Evolutionary conservation across 768 basidiomycete genomes (phyloP), one percentile per base, ranked within the genome.

Genomic region (Mrakia hoshinonis): DNA sequence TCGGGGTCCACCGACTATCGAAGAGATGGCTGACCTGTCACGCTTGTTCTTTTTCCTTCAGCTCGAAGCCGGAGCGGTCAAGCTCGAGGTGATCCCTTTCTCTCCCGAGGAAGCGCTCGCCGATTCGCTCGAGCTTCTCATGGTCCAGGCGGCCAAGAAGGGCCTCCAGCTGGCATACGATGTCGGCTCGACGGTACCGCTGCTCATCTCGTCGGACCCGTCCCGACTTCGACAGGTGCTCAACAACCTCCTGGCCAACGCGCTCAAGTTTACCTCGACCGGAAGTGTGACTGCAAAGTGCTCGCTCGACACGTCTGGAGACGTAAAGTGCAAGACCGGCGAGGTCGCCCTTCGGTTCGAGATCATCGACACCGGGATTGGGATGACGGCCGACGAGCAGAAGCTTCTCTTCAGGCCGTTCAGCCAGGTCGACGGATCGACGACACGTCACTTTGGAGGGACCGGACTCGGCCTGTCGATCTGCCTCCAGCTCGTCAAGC

Each of bases 241-340:
- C 29, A 89, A 89, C 87, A 90, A 90, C 76, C 78, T 89, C 62
- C 86, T 89, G 61, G 88, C 87, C 10, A 90, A 90, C 75, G 87
- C 87, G 4, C 85, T 89, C 68, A 90, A 72, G 75, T 90, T 89
- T 77, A 89, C 88, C 1, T 82, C 83, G 1, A 80, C 77, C 24
- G 88, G 89, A 10, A 86, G 82, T 52, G 87, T 90, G 29, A 83
- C 84, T 47, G 86, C 88, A 24, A 82, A 81, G 1, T 87, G 87
- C 75, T 84, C 84, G 4, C 80, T 86, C n/a, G 85, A 86, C 72
- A 79, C 49, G 11, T 49, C 67, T 0, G 52, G 65, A 1, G 13
- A 24, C 1, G 34, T 73, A 49, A 46, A 46, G 24, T 15, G 26
- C 5, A 34, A 63, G 15, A n/a, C 22, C 13, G 67, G 61, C 60